A percentile compares a stretch with the other conserved stretches of the same genome.
Evolutionary conservation across 2,329 filamentous ascomycete species (phyloP).

Genomic region (Colletotrichum chrysophilum): DNA sequence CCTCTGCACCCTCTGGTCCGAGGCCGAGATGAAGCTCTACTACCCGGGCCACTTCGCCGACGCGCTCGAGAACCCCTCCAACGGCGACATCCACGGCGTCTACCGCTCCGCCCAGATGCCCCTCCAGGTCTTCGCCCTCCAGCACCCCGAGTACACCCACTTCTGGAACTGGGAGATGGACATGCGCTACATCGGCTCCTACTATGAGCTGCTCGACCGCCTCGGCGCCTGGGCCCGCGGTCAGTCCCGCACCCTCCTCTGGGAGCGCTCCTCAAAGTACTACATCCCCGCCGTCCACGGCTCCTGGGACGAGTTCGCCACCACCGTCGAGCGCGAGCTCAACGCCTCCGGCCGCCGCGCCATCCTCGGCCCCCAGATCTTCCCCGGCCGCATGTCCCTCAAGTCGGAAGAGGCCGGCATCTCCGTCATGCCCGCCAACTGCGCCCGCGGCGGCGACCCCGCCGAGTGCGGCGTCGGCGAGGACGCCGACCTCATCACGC

Average conservation of each 20-base stretch:
- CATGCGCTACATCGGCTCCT: constrained; percentile 68
- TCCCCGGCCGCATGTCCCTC: constrained; percentile 51
- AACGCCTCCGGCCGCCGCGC: constrained; percentile 54
- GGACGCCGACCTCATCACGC: constrained; percentile 76
- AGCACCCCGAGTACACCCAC: constrained; percentile 68
- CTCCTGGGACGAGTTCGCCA: constrained; percentile 73
- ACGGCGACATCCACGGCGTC: constrained; percentile 69
- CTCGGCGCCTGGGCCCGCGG: constrained; percentile 69
- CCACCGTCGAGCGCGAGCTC: constrained; percentile 67
- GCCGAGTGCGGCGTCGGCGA: constrained; percentile 70
- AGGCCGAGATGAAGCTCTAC: constrained; percentile 80
- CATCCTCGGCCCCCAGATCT: constrained; percentile 72
- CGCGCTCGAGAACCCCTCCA: constrained; percentile 63
- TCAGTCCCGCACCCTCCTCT: constrained; percentile 74
- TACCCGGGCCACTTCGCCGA: constrained; percentile 76
- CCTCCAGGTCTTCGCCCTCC: constrained; percentile 67
- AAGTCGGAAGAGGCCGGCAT: constrained; percentile 57
- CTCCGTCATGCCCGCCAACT: constrained; percentile 59
- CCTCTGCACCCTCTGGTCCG: constrained; percentile 84
- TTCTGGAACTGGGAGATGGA: constrained; percentile 78
- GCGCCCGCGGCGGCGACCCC: constrained; percentile 56
- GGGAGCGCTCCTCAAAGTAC: constrained; percentile 79
- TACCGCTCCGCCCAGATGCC: constrained; percentile 70
- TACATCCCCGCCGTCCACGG: constrained; percentile 76
- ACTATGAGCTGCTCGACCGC: constrained; percentile 76